A percentile compares a stretch with the other conserved stretches of the same genome.
These are phyloP conservation scores for Aspergillus tanneri DNA, from an alignment of 2,329 filamentous ascomycete species.

Conservation along the genomic window DNA sequence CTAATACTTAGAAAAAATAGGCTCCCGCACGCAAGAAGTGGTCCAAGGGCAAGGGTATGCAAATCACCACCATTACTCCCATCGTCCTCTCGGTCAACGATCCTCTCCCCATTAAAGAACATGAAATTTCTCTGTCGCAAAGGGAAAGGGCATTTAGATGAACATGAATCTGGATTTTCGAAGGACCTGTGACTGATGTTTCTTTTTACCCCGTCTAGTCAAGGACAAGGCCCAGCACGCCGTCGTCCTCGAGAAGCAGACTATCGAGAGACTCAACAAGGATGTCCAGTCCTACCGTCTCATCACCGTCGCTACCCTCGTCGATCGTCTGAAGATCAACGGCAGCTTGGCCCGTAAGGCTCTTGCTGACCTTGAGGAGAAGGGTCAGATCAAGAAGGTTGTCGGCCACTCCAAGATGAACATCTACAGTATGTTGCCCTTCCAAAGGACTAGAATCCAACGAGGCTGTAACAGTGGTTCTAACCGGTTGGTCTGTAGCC, in stretches of 20 bases:
- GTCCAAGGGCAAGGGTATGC: slow-evolving; percentile 58
- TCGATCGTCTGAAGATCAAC: slow-evolving; percentile 99
- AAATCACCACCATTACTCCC: slow-evolving; percentile 20
- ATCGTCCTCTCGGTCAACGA: slow-evolving; percentile 8
- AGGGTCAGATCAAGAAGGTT: slow-evolving; percentile 97
- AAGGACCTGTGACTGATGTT: slow-evolving; percentile 2
- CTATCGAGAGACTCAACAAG: slow-evolving; percentile 98
- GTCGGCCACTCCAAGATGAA: slow-evolving; percentile 95
- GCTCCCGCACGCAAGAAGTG: slow-evolving; percentile 56
- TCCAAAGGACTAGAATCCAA: neutral
- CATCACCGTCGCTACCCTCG: slow-evolving; percentile 95
- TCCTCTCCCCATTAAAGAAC: slow-evolving; percentile 13
- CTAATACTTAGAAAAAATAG: slow-evolving; percentile 29
- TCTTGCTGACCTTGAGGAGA: slow-evolving; percentile 91
- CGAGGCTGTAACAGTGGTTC: neutral
- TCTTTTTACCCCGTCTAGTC: slow-evolving; percentile 59
- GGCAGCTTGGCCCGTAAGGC: slow-evolving; percentile 90
- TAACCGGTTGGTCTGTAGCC: slow-evolving; percentile 30
- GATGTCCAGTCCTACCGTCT: slow-evolving; percentile 99
- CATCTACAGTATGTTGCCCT: slow-evolving; percentile 79
- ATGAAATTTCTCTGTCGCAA: slow-evolving; percentile 14
- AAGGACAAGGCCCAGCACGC: slow-evolving; percentile 99
- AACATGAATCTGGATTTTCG: neutral
- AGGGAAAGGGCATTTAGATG: slow-evolving; percentile 16
- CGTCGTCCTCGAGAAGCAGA: slow-evolving; percentile 97